Base-by-base conservation (phyloP, 78 protist genomes). In the Dictyostelium discoideum region DNA sequence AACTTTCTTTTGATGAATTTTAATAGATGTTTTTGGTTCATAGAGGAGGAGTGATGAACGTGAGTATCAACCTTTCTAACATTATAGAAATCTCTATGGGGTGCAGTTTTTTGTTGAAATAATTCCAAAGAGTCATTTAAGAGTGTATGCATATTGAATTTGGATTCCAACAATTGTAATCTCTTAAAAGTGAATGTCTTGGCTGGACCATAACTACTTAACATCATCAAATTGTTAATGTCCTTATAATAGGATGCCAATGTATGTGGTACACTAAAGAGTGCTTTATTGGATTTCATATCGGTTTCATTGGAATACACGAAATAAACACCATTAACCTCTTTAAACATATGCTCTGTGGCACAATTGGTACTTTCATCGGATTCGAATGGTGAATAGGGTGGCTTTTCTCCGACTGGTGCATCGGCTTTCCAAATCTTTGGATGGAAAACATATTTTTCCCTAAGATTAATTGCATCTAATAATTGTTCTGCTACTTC, bases 21-120 rank as follows among this genome's bases (percentile, higher is more conserved):
- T 54, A 99, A 93, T 37, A 99, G 90, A 80, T 99, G 99, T 94
- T 97, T 97, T 84, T 97, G 98, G 89, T 96, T 98, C 99, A 99
- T 98, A 39, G 97, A 93, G 10, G 99, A 93, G 13, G 98, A 81
- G 42, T 96, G 98, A 84, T 99, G 99, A n/a, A 99, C 97, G 94
- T 99, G 99, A 26, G 99, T 99, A 96, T 99, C 99, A 29, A 99
- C 99, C 93, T 98, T 99, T 69, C 98, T 96, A 39, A 97, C 97
- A 85, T 99, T 98, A 96, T 99, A 98, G 73, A 98, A 99, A 84
- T 99, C 99, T 57, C 99, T 88, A 83, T 98, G 99, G 14, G 99
- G 98, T 72, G 87, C 94, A 10, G 37, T 63, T 81, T 93, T 93
- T 77, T 86, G 88, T 48, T 86, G 93, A 16, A 79, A 72, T 29